Evolutionary conservation across 2,329 filamentous ascomycete species (phyloP), one percentile per base, ranked within the genome.

Genomic region (Aspergillus clavatus): DNA sequence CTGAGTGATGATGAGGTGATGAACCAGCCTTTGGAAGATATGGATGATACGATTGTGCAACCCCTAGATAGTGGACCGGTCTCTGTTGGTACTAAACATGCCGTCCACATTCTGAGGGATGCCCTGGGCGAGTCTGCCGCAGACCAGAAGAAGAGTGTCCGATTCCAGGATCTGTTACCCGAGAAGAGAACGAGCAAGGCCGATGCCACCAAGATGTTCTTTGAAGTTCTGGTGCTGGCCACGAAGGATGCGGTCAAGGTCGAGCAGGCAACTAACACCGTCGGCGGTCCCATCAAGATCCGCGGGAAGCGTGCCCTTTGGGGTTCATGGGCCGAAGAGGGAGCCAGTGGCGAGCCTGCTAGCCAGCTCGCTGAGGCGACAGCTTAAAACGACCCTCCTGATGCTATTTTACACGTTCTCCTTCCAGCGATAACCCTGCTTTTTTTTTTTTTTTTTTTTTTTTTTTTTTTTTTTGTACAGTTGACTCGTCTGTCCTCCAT

Each of bases 141-240:
- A 24, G 83, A 86, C 69, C 82, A 89, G 59, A 86, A 84, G 66
- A 86, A 86, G 65, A 81, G 81, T 10, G 89, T 95, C 3, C 77
- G 94, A 3, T 96, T 98, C 76, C 91, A 96, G 60, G 86, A 95
- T 46, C 78, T 98, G 38, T 78, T 96, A 26, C 93, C 93, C 0
- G 88, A 95, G 69, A 72, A 77, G 53, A 80, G 79, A 49, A 91
- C 91, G 0, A 89, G 80, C 54, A 87, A 88, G 67, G 86, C 86
- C 7, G 93, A 97, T 59, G 93, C 93, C 0, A 98, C 93, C 35
- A 96, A 96, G 77, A 96, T 98, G 89, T 98, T 98, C 74, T 98
- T 98, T 60, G 93, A 98, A 71, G 85, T 93, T 43, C 77, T 98
- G 19, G 93, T 98, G 3, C 78, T 98, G 38, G 93, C 91, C 4